phyloP scores from a whole-genome alignment of 768 basidiomycete species.

The Trametes cubensis region DNA sequence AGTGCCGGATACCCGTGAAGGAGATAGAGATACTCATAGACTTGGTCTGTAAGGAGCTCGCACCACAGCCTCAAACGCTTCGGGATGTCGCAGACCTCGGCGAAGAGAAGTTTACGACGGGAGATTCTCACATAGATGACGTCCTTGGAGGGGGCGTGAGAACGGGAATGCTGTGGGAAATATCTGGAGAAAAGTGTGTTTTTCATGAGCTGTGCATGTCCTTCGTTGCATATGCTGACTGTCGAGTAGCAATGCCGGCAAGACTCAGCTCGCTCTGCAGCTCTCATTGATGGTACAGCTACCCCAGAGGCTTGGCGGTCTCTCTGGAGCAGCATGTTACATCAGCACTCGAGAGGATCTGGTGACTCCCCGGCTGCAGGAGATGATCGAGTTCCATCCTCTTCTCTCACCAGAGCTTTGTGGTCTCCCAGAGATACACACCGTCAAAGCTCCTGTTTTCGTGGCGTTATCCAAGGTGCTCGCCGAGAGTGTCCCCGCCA shows the following conservation, averaged over 20 bases:
- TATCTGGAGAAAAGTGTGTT: slow-evolving; percentile 84
- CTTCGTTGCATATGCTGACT: not conserved
- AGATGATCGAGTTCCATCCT: slow-evolving; percentile 60
- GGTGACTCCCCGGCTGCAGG: slow-evolving; percentile 65
- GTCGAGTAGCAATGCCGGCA: slow-evolving; percentile 79
- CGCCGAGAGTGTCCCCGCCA: slow-evolving; percentile 52
- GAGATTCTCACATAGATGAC: slow-evolving; percentile 68
- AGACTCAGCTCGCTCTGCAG: slow-evolving; percentile 90
- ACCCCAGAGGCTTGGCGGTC: slow-evolving; percentile 55
- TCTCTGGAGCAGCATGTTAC: slow-evolving; percentile 73
- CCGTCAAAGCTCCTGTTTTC: slow-evolving; percentile 57
- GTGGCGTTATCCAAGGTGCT: slow-evolving; percentile 59
- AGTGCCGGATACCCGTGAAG: slow-evolving; percentile 52
- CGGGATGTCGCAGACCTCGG: slow-evolving; percentile 40
- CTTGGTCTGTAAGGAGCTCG: slow-evolving; percentile 47
- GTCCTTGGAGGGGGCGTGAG: slow-evolving; percentile 79
- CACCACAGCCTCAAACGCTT: slow-evolving; percentile 45
- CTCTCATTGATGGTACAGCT: slow-evolving; percentile 80
- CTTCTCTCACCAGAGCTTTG: slow-evolving; percentile 47
- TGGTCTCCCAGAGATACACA: slow-evolving; percentile 61
- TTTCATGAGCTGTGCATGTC: not conserved
- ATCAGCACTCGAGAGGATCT: slow-evolving; percentile 73
- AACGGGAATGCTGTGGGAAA: slow-evolving; percentile 83
- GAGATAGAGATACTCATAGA: slow-evolving; percentile 57
- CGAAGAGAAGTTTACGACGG: slow-evolving; percentile 65